Evolutionary conservation across 2,329 filamentous ascomycete species (phyloP).

Genomic region (Leptosphaerulina australis): DNA sequence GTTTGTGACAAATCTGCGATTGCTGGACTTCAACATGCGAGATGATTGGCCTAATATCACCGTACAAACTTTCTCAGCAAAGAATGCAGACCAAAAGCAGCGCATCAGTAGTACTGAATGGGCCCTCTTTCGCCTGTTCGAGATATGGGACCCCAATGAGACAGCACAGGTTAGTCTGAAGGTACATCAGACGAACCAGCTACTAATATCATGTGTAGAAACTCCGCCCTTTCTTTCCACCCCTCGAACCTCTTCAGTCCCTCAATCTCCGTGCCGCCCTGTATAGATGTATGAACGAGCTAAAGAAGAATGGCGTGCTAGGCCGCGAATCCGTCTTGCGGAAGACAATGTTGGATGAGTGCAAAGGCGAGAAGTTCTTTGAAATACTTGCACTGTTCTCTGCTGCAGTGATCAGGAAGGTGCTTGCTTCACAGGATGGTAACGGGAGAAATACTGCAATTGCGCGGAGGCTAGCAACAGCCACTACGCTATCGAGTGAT

Average conservation of each 20-base stretch:
- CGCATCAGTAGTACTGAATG: constrained; percentile 85
- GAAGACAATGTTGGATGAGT: constrained; percentile 97
- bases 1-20: constrained; percentile 81
- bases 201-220: constrained; percentile 61
- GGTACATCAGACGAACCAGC: not conserved
- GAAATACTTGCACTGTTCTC: constrained; percentile 87
- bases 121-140: constrained; percentile 86
- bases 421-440: constrained; percentile 60
- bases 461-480: constrained; percentile 59
- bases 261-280: constrained; percentile 86
- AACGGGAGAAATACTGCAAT: constrained; percentile 38
- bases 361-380: constrained; percentile 86
- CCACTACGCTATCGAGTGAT: constrained; percentile 38
- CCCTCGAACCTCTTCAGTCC: constrained; percentile 86
- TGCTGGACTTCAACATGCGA: constrained; percentile 77
- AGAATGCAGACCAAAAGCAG: constrained; percentile 78
- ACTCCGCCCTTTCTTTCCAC: constrained; percentile 87
- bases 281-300: constrained; percentile 77
- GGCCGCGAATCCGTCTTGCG: constrained; percentile 80
- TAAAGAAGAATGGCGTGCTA: constrained; percentile 85
- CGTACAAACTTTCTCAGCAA: constrained; percentile 70
- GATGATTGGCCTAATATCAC: constrained; percentile 83
- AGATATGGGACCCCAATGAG: constrained; percentile 79
- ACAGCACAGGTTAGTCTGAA: constrained; percentile 66
- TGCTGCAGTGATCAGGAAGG: constrained; percentile 76